Evolutionary conservation across 768 basidiomycete species (phyloP).

Genomic region (Tulasnella sp.): DNA sequence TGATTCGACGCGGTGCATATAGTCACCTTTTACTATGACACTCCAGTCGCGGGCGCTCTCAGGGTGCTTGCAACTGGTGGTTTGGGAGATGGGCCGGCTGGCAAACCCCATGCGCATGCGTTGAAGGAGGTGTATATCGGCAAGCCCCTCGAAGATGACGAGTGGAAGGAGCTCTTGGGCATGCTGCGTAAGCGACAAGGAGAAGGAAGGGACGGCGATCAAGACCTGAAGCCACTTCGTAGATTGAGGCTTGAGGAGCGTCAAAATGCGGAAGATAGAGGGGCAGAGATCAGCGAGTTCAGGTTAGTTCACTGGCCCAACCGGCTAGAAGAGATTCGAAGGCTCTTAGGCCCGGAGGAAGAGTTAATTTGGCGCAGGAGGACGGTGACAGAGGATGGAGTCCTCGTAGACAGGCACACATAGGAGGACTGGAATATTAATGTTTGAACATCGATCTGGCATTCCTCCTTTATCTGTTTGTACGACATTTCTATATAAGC

Average conservation of each 20-base stretch:
- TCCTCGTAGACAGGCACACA: not conserved
- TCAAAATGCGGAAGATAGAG: too few species aligned
- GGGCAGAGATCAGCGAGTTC: not conserved
- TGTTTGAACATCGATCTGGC: too few species aligned
- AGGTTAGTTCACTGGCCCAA: not conserved
- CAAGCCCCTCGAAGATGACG: not conserved
- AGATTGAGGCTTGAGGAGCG: not conserved
- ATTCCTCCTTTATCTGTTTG: too few species aligned
- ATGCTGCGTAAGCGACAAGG: not conserved
- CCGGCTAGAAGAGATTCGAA: not conserved
- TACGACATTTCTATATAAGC: too few species aligned
- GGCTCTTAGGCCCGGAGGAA: not conserved
- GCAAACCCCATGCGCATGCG: not conserved
- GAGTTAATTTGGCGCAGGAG: not conserved
- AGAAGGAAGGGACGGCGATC: not conserved
- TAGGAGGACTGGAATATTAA: not conserved
- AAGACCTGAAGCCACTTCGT: not conserved
- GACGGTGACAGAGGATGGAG: not conserved
- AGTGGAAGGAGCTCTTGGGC: not conserved
- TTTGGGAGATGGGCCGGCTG: too few species aligned
- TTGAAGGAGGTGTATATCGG: not conserved
- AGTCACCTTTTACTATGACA: too few species aligned
- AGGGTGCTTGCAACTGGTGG: too few species aligned
- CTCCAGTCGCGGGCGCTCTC: too few species aligned
- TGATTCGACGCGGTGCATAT: too few species aligned